Percentiles rank a stretch among this genome's conserved stretches.
Conservation (phyloP, 2,329 filamentous ascomycete species). For the Periconia sp. region DNA sequence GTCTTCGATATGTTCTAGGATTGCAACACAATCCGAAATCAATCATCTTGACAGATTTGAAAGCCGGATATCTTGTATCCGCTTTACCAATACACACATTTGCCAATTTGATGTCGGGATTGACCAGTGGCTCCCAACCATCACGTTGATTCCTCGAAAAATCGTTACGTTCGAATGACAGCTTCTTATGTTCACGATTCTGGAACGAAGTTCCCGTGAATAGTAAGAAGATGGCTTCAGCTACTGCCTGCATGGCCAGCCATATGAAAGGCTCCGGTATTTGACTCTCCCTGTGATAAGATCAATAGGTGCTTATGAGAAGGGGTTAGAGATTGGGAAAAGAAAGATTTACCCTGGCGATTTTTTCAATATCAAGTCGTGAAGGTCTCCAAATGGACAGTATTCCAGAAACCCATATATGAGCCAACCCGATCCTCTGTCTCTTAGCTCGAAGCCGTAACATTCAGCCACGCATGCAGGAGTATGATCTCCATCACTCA, state of each 20-base stretch:
- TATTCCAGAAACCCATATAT: not conserved
- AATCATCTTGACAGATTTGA: not conserved
- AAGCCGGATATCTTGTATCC: not conserved
- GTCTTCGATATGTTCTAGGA: not conserved
- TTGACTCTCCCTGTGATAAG: not conserved
- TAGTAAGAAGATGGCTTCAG: conserved; percentile 2
- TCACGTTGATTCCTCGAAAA: not conserved
- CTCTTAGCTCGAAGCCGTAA: not conserved
- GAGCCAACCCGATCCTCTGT: not conserved
- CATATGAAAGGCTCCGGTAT: conserved; percentile 10
- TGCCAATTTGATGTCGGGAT: conserved; percentile 6
- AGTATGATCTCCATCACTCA: no score
- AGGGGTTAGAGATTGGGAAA: not conserved
- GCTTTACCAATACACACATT: conserved; percentile 1
- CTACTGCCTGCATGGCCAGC: conserved; percentile 8
- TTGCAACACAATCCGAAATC: not conserved
- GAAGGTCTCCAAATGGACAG: not conserved
- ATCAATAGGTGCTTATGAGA: not conserved
- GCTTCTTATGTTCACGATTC: not conserved
- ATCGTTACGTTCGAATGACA: not conserved
- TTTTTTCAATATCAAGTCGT: not conserved
- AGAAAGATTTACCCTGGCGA: not conserved
- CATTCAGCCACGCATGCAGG: not conserved
- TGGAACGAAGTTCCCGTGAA: not conserved
- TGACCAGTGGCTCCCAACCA: conserved; percentile 1